Evolutionary conservation across 140 eudicot species (phyloP), one percentile per base, ranked within the genome.

Genomic region (Cichorium intybus): DNA sequence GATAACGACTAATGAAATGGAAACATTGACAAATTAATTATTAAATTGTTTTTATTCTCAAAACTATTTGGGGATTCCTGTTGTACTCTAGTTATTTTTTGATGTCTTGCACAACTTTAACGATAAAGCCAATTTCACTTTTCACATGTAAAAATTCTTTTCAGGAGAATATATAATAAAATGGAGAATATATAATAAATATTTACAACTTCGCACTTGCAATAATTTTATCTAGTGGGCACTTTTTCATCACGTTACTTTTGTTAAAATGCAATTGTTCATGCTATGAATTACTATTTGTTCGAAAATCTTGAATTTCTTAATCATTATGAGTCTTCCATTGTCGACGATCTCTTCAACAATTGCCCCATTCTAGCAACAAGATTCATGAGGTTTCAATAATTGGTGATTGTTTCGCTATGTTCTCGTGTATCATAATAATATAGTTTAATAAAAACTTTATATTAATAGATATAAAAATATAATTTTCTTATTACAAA

Each of bases 101-200:
- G 53, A 62, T 12, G 7, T 48, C 20, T 5, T 39, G 23, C 57
- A 45, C 34, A 24, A 3, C 14, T 12, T 52, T 52, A 24, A 39
- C 29, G 45, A 20, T 50, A 72, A 24, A 53, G 26, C 48, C 23
- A 60, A 31, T 48, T 61, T 17, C 24, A 20, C 49, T 52, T 39
- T 72, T 71, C 27, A 59, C 69, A 60, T 70, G 75, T 34, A 23
- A 60, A 29, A 59, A 59, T 24, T 47, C 60, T 47, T 70, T 34
- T 51, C 28, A 49, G 6, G 18, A 48, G 24, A 20, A 48, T 20
- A 17, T 18, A 16, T 48, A 34, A 34, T 34, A 34, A 34, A 7
- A 12, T n/a, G n/a, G n/a, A 35, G 17, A 52, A 23, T 67, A 67
- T 34, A 22, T 4, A 7, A 37, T 15, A 28, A 51, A 18, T 60